Base-by-base conservation (phyloP, 1,284 basidiomycete genomes). In the Malassezia globosa region DNA sequence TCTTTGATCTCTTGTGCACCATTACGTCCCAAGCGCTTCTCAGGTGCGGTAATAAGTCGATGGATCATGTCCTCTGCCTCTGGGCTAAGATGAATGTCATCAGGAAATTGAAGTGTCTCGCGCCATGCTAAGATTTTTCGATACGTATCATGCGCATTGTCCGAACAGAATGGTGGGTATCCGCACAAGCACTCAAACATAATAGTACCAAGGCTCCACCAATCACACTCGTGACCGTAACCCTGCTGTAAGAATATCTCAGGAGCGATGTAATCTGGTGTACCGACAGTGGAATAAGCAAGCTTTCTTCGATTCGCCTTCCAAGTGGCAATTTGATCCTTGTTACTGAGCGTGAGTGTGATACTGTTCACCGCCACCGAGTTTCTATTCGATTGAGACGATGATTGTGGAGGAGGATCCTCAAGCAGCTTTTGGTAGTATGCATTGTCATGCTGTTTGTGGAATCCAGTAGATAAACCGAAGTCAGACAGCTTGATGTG, bases 191-290 rank as follows among this genome's bases (percentile, higher is more conserved):
- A 96, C 74, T 97, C 92, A 69, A 92, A 97, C 83, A 94, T 95
- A 74, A 97, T 96, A 4, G 90, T 89, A 10, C 92, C 73, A 41
- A 73, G 54, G 46, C 68, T 71, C 89, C 89, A 95, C 89, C 89
- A 95, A 73, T 95, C 90, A 69, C 89, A 94, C 74, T 95, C 92
- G 73, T 95, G 90, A 44, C 89, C 88, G 64, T 97, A 97, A 2
- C 92, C 92, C 69, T 94, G 86, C 76, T 94, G 84, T 69, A 92
- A 75, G 78, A 97, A 97, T 69, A 97, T 94, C 69, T 97, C 92
- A 1, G 92, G 92, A 0, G 94, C 90, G 63, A 97, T 97, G 78
- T 97, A 99, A 74, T 97, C 92, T 1, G 94, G 94, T 19, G 92
- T 92, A 55, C 94, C 94, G 60, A 97, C 94, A 22, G 92, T 97